Evolutionary conservation across 176 grass and related monocot species (phyloP), one percentile per base, ranked within the genome.

Genomic region (Urochloa ruziziensis): DNA sequence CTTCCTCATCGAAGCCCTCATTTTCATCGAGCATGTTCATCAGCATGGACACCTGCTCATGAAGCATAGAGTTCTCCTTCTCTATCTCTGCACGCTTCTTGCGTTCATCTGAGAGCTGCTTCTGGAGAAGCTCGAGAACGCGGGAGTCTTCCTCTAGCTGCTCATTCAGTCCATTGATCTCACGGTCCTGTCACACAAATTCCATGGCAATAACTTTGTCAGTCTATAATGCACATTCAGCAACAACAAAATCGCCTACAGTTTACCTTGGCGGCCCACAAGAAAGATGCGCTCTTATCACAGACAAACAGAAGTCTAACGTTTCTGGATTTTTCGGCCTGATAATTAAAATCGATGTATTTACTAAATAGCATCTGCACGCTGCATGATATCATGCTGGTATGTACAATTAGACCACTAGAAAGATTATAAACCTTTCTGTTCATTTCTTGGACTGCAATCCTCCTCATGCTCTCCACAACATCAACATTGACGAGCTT

Each of bases 401-500:
- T 54, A 72, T 73, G 59, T 71, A 75, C 70, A 59, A 2, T 67
- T 10, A 79, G 53, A 70, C 67, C 37, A 79, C 48, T 67, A 64
- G 80, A 61, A 87, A 92, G 52, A 63, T 63, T 64, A 77, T 85
- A 17, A 58, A 99, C 96, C 96, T 99, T 99, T 99, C 96, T 93
- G 81, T 99, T 99, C 93, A 99, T 99, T 67, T 99, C 96, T 82
- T 96, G 96, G 63, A 99, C 74, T 17, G 96, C 96, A 73, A 96
- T 90, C 76, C 89, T 84, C 19, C 96, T 78, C 96, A 99, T 99
- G 91, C 93, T 99, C 83, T 99, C 96, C n/a, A 99, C 96, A 39
- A 99, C 96, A 52, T 99, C 93, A 4, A 99, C 93, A 81, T 99
- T 99, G 63, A 99, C 96, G 8, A 99, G 96, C 87, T 96, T 99